Evolutionary conservation across 73 alveolate species (phyloP).

Genomic region (Tetrahymena thermophila): DNA sequence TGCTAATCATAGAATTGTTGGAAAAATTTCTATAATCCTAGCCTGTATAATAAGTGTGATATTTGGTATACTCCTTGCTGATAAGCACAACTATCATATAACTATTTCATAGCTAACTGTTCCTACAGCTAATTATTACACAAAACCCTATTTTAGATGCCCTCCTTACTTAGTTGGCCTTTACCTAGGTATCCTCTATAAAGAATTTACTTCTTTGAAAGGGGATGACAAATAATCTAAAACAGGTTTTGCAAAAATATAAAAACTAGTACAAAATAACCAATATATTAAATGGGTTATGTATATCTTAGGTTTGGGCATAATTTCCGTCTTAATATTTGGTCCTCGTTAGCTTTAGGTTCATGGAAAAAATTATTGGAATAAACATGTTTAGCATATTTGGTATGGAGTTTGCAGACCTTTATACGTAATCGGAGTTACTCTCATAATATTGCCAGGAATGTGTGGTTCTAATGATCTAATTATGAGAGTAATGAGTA

Average conservation of each 20-base stretch:
- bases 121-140: neutral
- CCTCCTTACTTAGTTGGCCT: constrained; percentile 27
- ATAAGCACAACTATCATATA: no score
- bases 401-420: neutral
- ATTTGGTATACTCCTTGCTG: neutral
- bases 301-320: neutral
- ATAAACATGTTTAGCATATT: neutral
- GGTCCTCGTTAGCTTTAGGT: neutral
- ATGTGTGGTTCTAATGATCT: neutral
- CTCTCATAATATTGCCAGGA: neutral
- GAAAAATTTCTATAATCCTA: neutral
- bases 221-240: neutral
- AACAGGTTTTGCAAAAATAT: neutral
- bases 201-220: neutral
- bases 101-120: neutral
- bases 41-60: neutral
- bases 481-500: neutral
- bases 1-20: neutral
- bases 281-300: neutral
- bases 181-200: constrained; percentile 3
- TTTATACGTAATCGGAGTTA: neutral
- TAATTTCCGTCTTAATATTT: neutral
- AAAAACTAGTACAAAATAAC: neutral
- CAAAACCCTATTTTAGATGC: neutral
- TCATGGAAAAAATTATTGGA: neutral